Evolutionary conservation across 371 early-diverging fungal species (phyloP).

Genomic region (Mortierella sp.): DNA sequence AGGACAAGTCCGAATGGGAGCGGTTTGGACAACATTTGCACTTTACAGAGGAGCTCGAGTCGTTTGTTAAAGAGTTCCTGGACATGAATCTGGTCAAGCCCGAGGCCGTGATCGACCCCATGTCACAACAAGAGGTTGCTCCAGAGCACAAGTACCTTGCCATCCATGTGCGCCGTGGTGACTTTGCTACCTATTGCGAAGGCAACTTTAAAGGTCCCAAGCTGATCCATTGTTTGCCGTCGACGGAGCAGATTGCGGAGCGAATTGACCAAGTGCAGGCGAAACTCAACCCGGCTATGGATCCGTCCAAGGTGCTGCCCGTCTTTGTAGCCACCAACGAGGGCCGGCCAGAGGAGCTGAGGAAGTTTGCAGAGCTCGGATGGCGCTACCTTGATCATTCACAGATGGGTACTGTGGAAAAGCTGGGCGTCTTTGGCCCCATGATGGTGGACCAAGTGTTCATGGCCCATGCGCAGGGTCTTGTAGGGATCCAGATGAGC

Average conservation of each 20-base stretch:
- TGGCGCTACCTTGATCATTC: conserved; percentile 45
- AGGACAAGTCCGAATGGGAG: conserved; percentile 52
- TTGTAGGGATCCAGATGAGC: conserved; percentile 53
- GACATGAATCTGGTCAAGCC: conserved; percentile 22
- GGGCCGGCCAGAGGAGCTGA: conserved; percentile 40
- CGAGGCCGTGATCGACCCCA: conserved; percentile 13
- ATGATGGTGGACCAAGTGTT: conserved; percentile 53
- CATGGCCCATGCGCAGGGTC: conserved; percentile 44
- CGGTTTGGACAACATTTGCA: conserved; percentile 41
- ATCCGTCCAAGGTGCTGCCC: conserved; percentile 30
- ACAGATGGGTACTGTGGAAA: conserved; percentile 43
- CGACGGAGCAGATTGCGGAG: conserved; percentile 50
- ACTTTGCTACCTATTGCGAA: conserved; percentile 44
- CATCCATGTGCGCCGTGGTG: conserved; percentile 49
- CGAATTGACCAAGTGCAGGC: conserved; percentile 33
- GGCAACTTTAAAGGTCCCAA: conserved; percentile 29
- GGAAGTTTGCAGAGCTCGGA: conserved; percentile 49
- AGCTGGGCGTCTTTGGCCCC: conserved; percentile 41
- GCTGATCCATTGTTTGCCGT: conserved; percentile 42
- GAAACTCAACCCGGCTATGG: conserved; percentile 27
- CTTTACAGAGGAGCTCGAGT: conserved; percentile 45
- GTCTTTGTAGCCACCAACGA: conserved; percentile 54
- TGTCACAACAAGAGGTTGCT: conserved; percentile 1
- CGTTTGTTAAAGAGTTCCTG: conserved; percentile 33
- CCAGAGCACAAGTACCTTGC: conserved; percentile 27